These are phyloP conservation scores for Aureobasidium sp. DNA, from an alignment of 2,329 filamentous ascomycete species.

Conservation along the genomic window DNA sequence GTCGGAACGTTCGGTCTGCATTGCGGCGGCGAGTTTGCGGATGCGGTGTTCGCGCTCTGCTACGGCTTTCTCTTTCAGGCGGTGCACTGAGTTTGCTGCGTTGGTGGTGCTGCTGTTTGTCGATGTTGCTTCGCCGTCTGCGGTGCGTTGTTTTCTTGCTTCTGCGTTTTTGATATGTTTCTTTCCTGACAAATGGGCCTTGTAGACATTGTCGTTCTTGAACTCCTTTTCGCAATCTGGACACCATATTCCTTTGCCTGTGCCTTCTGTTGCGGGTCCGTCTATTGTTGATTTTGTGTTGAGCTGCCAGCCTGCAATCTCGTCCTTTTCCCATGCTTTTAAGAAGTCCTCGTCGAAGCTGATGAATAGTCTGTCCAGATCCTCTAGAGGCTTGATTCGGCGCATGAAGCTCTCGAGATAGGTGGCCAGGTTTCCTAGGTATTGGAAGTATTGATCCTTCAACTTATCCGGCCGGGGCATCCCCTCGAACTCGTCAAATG, in stretches of 20 bases:
- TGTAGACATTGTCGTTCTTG: conserved; percentile 91
- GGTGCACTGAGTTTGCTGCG: conserved; percentile 23
- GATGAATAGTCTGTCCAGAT: conserved; percentile 68
- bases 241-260: conserved; percentile 73
- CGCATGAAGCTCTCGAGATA: conserved; percentile 88
- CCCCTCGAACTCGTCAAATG: conserved; percentile 78
- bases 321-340: conserved; percentile 69
- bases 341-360: conserved; percentile 80
- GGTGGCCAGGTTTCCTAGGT: conserved; percentile 67
- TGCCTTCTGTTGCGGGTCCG: conserved; percentile 43
- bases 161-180: conserved; percentile 85
- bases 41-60: conserved; percentile 83
- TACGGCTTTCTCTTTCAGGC: conserved; percentile 79
- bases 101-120: conserved; percentile 12
- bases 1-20: conserved; percentile 80
- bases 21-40: conserved; percentile 67
- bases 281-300: conserved; percentile 25
- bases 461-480: conserved; percentile 77
- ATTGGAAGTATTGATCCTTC: conserved; percentile 86
- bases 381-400: conserved; percentile 75
- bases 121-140: conserved; percentile 23
- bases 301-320: conserved; percentile 68
- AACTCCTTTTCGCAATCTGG: conserved; percentile 90
- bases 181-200: conserved; percentile 77
- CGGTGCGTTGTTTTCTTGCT: conserved; percentile 41